Evolutionary conservation across 1,284 basidiomycete species (phyloP).

Genomic region (Cutaneotrichosporon dermatis): DNA sequence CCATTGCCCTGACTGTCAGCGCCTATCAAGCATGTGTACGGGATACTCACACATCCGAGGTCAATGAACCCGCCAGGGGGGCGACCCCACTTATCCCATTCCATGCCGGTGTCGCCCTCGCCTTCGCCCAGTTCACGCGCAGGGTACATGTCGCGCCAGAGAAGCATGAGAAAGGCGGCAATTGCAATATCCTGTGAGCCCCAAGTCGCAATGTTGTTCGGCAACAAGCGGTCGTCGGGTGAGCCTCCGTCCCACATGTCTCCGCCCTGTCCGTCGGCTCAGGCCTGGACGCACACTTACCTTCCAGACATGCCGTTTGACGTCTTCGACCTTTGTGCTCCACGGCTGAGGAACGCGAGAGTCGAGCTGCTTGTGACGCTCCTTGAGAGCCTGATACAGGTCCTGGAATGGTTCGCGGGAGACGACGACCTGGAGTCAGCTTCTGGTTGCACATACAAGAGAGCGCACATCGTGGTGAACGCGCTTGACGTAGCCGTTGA

Average conservation of each 20-base stretch:
- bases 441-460: not conserved
- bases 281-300: constrained; percentile 24
- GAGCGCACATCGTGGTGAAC: constrained; percentile 67
- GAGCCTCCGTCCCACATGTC: constrained; percentile 21
- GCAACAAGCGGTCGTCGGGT: constrained; percentile 26
- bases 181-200: constrained; percentile 73
- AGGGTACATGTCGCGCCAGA: constrained; percentile 74
- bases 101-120: constrained; percentile 24
- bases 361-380: constrained; percentile 69
- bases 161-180: constrained; percentile 82
- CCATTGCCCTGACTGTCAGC: constrained; percentile 71
- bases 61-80: constrained; percentile 83
- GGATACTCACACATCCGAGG: constrained; percentile 63
- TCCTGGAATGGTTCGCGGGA: constrained; percentile 79
- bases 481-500: constrained; percentile 77
- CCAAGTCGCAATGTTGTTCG: constrained; percentile 36
- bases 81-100: constrained; percentile 66
- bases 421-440: constrained; percentile 55
- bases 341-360: constrained; percentile 84
- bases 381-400: constrained; percentile 78
- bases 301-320: constrained; percentile 49
- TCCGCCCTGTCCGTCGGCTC: constrained; percentile 4
- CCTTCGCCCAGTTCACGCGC: constrained; percentile 11
- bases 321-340: constrained; percentile 53
- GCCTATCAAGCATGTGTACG: not conserved